Percentiles rank a stretch among this genome's conserved stretches.
Conservation (phyloP, 2,329 filamentous ascomycete species). For the Plenodomus lindquistii region DNA sequence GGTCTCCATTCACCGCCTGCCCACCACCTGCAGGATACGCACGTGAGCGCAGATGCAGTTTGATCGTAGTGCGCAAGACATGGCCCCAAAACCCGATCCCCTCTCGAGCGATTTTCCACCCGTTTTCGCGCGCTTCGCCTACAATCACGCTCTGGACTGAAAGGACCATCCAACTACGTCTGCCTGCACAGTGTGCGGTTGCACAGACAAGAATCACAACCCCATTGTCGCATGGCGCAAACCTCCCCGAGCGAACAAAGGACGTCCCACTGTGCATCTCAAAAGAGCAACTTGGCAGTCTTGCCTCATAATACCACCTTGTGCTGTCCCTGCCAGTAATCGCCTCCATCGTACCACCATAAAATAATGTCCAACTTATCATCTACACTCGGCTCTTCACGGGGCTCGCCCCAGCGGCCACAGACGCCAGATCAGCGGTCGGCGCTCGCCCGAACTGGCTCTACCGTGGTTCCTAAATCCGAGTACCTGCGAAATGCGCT, state of each 20-base stretch:
- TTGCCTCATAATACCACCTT: conserved; percentile 2
- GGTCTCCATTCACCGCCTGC: conserved; percentile 21
- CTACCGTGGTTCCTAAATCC: conserved; percentile 35
- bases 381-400: conserved; percentile 21
- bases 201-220: conserved; percentile 1
- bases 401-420: conserved; percentile 16
- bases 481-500: conserved; percentile 40
- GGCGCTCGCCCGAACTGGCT: conserved; percentile 14
- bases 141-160: neutral
- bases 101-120: conserved; percentile 43
- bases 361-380: conserved; percentile 29
- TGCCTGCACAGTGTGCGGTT: conserved; percentile 1
- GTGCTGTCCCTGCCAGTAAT: neutral
- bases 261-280: neutral
- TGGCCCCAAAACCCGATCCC: conserved; percentile 42
- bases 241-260: conserved; percentile 4
- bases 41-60: conserved; percentile 1
- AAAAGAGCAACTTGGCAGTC: neutral
- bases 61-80: conserved; percentile 19
- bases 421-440: conserved; percentile 20
- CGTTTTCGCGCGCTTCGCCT: conserved; percentile 27
- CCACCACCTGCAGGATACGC: neutral
- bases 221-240: conserved; percentile 2
- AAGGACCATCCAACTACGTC: neutral
- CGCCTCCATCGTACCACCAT: conserved; percentile 1